Conservation (phyloP, 495 filamentous ascomycete genomes). For the Talaromyces liani region DNA sequence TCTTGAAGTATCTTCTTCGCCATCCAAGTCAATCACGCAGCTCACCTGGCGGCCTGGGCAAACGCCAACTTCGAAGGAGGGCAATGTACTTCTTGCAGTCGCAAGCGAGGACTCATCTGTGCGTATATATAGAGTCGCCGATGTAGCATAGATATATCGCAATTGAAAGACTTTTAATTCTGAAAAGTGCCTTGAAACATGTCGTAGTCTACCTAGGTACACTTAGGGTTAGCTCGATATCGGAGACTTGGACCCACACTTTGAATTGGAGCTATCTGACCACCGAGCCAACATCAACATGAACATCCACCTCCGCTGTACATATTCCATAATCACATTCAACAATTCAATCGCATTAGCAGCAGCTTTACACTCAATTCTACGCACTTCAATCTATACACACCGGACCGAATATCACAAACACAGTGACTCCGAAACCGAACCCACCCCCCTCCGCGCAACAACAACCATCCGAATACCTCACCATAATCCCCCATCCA, state of each 20-base stretch:
- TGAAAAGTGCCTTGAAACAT: neutral
- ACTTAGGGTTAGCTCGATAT: neutral
- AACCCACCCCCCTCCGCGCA: neutral
- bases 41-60: constrained; percentile 65
- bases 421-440: neutral
- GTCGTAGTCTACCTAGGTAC: neutral
- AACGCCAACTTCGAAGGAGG: neutral
- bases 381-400: neutral
- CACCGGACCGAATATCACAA: neutral
- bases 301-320: neutral
- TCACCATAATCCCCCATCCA: neutral
- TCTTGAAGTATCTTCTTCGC: constrained; percentile 39
- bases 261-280: neutral
- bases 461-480: neutral
- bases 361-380: neutral
- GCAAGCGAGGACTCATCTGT: constrained; percentile 79
- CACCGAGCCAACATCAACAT: neutral
- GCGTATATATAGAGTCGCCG: constrained; percentile 56
- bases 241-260: neutral
- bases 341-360: neutral
- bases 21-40: constrained; percentile 67
- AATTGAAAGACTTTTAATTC: neutral
- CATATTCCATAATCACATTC: neutral
- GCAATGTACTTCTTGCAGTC: constrained; percentile 55
- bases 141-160: constrained; percentile 13